These are phyloP conservation scores for Globisporangium nagaii DNA, from an alignment of 352 stramenopile genomes.

Conservation along the genomic window DNA sequence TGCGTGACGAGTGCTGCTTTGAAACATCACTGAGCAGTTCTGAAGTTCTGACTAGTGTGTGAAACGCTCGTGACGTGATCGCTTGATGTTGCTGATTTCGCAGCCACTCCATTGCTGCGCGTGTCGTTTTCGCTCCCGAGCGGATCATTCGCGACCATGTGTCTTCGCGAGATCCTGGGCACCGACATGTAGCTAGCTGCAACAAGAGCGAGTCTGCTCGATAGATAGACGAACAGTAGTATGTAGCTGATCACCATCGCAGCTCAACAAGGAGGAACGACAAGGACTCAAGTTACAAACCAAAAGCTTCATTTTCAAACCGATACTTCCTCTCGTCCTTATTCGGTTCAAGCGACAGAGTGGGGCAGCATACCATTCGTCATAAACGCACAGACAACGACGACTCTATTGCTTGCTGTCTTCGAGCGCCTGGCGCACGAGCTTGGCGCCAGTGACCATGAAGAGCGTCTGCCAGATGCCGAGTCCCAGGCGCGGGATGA, in stretches of 20 bases:
- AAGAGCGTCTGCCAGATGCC: slow-evolving; percentile 91
- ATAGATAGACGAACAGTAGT: too few species aligned
- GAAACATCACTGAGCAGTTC: slow-evolving; percentile 1
- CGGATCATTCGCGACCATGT: slow-evolving; percentile 79
- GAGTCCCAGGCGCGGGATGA: slow-evolving; percentile 81
- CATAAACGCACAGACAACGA: too few species aligned
- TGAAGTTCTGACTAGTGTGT: background rate
- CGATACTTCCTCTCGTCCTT: too few species aligned
- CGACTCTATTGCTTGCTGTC: slow-evolving; percentile 29
- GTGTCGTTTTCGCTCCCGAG: slow-evolving; percentile 55
- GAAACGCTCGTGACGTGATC: background rate
- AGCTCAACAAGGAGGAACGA: too few species aligned
- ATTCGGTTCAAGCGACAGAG: too few species aligned
- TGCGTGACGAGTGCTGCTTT: background rate
- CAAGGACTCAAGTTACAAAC: too few species aligned
- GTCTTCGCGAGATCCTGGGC: slow-evolving; percentile 58
- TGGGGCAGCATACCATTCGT: too few species aligned
- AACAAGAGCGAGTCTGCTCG: too few species aligned
- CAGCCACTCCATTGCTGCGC: slow-evolving; percentile 8
- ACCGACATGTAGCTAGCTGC: slow-evolving; percentile 28
- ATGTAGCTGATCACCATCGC: too few species aligned
- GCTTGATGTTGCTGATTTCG: background rate
- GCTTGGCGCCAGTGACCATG: slow-evolving; percentile 90
- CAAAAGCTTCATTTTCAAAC: too few species aligned
- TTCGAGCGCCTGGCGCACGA: slow-evolving; percentile 82